These are phyloP conservation scores for Monilinia vaccinii-corymbosi DNA, from an alignment of 2,329 filamentous ascomycete species.

Conservation along the genomic window DNA sequence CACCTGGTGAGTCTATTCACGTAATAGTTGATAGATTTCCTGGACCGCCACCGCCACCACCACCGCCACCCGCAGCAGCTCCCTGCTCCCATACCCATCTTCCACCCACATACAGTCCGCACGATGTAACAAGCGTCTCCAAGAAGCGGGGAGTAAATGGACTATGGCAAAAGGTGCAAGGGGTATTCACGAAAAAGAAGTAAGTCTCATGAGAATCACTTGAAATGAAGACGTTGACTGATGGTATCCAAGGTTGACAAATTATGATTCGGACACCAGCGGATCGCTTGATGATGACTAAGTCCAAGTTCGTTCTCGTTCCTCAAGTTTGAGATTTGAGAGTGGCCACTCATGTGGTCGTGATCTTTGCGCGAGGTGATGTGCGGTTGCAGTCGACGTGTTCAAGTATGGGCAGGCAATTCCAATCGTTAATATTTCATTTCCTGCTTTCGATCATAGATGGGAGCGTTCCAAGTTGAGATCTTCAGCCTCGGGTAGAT, in stretches of 20 bases:
- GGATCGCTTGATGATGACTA: background rate
- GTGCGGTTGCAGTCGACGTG: background rate
- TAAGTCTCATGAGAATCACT: background rate
- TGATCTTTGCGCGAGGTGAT: background rate
- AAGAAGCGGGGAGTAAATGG: background rate
- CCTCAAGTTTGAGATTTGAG: too few species aligned
- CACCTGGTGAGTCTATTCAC: constrained; percentile 21
- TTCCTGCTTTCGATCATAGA: background rate
- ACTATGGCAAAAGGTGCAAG: background rate
- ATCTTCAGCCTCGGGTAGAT: background rate
- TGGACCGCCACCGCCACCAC: background rate
- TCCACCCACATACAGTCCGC: background rate
- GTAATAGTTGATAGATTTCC: background rate
- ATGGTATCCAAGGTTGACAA: background rate
- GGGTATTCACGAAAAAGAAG: background rate
- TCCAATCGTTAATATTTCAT: background rate
- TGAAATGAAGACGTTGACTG: background rate
- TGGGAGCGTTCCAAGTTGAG: background rate
- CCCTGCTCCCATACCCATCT: background rate
- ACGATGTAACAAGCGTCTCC: background rate
- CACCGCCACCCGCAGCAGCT: background rate
- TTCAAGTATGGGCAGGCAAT: background rate
- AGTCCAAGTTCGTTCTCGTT: background rate
- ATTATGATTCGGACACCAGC: background rate
- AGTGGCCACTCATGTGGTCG: background rate